phyloP scores from a whole-genome alignment of 371 early-diverging fungal genomes.

The Zopfochytrium polystomum region DNA sequence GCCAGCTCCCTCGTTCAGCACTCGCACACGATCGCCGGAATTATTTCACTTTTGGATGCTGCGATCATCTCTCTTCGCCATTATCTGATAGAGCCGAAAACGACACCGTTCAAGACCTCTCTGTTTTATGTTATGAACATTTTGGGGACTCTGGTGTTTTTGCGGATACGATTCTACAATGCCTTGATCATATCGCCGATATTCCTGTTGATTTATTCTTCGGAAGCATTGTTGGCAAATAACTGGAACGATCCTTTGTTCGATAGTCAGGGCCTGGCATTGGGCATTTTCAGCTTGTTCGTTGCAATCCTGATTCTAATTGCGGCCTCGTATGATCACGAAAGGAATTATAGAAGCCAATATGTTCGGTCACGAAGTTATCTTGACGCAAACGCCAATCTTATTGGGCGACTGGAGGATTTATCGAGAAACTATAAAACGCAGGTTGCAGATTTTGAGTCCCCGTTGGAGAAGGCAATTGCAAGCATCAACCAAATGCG shows the following conservation, averaged over 20 bases:
- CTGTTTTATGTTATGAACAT: slow-evolving; percentile 33
- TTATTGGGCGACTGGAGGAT: slow-evolving; percentile 34
- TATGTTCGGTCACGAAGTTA: slow-evolving; percentile 31
- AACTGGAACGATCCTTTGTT: background rate
- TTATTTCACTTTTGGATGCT: slow-evolving; percentile 20
- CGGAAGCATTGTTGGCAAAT: background rate
- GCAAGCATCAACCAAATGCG: slow-evolving; percentile 32
- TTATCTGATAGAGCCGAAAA: slow-evolving; percentile 8
- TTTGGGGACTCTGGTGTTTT: slow-evolving; percentile 30
- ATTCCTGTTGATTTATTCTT: slow-evolving; percentile 19
- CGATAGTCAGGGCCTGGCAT: slow-evolving; percentile 6
- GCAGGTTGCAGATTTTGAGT: slow-evolving; percentile 44
- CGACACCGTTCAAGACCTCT: slow-evolving; percentile 24
- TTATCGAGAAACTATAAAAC: slow-evolving; percentile 25
- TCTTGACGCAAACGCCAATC: slow-evolving; percentile 29
- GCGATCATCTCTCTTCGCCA: slow-evolving; percentile 25
- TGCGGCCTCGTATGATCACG: slow-evolving; percentile 33
- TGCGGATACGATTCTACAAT: slow-evolving; percentile 35
- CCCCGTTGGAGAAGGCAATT: slow-evolving; percentile 51
- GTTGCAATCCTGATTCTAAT: slow-evolving; percentile 24
- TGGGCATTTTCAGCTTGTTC: slow-evolving; percentile 22
- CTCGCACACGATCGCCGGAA: slow-evolving; percentile 24
- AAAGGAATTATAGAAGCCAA: slow-evolving; percentile 38
- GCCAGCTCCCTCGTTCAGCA: slow-evolving; percentile 4
- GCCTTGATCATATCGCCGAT: slow-evolving; percentile 18